Conservation (phyloP, 2,329 filamentous ascomycete genomes). For the Penicillium hesseltinei region DNA sequence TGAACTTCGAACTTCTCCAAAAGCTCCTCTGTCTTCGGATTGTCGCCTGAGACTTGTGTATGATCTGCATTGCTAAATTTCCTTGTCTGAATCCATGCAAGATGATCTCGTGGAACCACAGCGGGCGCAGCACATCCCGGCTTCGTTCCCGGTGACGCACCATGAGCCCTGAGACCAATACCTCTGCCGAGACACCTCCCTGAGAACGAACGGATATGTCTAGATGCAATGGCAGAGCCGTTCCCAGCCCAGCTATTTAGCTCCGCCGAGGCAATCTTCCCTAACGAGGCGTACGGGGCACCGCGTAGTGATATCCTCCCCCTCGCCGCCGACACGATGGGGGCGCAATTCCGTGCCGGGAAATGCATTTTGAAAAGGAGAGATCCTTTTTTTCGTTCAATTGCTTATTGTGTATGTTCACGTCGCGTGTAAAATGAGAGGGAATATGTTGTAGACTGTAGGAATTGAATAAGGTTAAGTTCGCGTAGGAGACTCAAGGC, state of each 20-base stretch:
- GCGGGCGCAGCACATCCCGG: not conserved
- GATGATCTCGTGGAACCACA: not conserved
- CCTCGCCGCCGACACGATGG: conserved; percentile 9
- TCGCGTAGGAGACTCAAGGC: conserved; percentile 3
- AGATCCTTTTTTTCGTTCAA: not conserved
- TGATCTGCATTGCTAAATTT: conserved; percentile 20
- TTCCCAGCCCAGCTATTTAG: not conserved
- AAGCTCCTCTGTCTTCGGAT: conserved; percentile 37
- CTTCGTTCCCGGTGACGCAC: not conserved
- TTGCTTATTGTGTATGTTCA: not conserved
- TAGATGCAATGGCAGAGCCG: not conserved
- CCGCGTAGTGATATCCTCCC: conserved; percentile 3
- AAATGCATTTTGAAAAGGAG: conserved; percentile 8
- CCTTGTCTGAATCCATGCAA: conserved; percentile 10
- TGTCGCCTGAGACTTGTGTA: conserved; percentile 20
- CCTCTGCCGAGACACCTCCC: not conserved
- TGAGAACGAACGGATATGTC: not conserved
- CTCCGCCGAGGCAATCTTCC: not conserved
- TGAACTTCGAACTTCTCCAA: conserved; percentile 40
- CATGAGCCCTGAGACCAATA: not conserved
- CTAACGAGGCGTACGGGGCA: not conserved
- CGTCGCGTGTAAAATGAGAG: not conserved
- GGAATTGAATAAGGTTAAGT: not conserved
- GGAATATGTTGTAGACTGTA: not conserved
- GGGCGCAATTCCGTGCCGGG: conserved; percentile 10